Evolutionary conservation across 257 asterid genomes (phyloP).

Genomic region (Solanum appendiculatum): DNA sequence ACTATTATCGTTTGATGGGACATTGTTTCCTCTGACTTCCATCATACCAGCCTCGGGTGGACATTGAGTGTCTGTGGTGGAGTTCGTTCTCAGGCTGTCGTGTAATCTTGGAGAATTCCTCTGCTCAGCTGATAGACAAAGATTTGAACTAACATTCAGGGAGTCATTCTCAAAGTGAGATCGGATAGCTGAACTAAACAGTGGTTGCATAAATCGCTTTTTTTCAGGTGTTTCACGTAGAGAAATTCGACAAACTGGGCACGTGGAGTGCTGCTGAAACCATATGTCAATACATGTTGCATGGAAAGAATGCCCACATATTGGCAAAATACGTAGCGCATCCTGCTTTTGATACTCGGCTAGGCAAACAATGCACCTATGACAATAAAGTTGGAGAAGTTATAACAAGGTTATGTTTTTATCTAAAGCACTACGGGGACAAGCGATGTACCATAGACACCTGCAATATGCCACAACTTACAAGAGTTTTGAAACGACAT

Average conservation of each 20-base stretch:
- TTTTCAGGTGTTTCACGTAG: constrained; percentile 49
- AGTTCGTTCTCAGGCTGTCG: constrained; percentile 14
- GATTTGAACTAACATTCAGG: constrained; percentile 19
- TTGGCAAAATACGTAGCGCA: constrained; percentile 47
- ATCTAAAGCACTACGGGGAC: neutral
- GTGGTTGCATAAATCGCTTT: constrained; percentile 52
- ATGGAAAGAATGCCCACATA: constrained; percentile 74
- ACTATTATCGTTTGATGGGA: constrained; percentile 1
- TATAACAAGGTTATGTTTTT: neutral
- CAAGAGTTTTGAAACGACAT: neutral
- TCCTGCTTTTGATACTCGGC: constrained; percentile 65
- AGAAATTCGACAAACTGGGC: constrained; percentile 86
- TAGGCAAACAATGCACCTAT: constrained; percentile 79
- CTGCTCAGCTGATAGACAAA: constrained; percentile 21
- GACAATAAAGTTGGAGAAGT: neutral
- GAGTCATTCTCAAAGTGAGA: constrained; percentile 31
- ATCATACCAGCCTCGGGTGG: constrained; percentile 9
- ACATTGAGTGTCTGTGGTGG: constrained; percentile 10
- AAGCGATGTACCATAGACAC: neutral
- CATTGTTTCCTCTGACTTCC: constrained; percentile 8
- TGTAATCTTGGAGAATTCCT: constrained; percentile 17
- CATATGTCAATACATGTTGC: constrained; percentile 68
- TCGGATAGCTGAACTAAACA: constrained; percentile 63
- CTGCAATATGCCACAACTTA: neutral
- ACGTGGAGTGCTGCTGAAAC: constrained; percentile 69